Percentiles rank a stretch among this genome's conserved stretches.
phyloP scores from a whole-genome alignment of 1,284 basidiomycete species.

The Anthracocystis walkeri region DNA sequence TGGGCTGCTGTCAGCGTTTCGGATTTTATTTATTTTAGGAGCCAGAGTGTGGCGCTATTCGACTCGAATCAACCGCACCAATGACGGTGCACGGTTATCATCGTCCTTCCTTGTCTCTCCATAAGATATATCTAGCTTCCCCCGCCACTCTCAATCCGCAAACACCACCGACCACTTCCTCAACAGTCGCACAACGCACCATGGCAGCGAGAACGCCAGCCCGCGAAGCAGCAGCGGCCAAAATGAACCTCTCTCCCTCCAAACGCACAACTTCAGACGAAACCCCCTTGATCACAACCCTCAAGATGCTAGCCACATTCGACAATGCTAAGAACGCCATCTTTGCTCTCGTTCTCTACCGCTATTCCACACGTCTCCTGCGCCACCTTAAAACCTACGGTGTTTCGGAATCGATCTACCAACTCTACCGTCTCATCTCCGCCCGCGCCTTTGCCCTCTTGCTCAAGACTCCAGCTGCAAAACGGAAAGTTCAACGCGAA shows the following conservation, averaged over 20 bases:
- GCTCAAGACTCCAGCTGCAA: constrained; percentile 62
- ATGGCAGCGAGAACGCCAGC: constrained; percentile 45
- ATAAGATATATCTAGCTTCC: no score
- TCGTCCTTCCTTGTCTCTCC: no score
- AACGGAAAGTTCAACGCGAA: constrained; percentile 60
- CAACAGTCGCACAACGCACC: neutral
- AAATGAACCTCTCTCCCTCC: constrained; percentile 16
- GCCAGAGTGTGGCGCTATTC: no score
- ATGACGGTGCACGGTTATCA: no score
- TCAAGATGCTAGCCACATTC: constrained; percentile 37
- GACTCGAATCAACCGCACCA: no score
- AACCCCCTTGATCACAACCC: constrained; percentile 18
- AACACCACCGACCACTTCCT: no score
- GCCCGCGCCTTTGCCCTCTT: constrained; percentile 47
- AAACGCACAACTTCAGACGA: constrained; percentile 18
- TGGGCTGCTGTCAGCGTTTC: no score
- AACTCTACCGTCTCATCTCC: constrained; percentile 55
- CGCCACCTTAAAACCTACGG: constrained; percentile 62
- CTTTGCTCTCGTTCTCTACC: constrained; percentile 55
- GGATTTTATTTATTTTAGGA: no score
- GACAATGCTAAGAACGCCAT: constrained; percentile 59
- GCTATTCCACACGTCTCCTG: constrained; percentile 44
- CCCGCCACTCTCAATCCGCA: no score
- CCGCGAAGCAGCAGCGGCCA: constrained; percentile 71
- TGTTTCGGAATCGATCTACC: constrained; percentile 52